Evolutionary conservation across 1,284 basidiomycete genomes (phyloP), one percentile per base, ranked within the genome.

Genomic region (Irpex rosettiformis): DNA sequence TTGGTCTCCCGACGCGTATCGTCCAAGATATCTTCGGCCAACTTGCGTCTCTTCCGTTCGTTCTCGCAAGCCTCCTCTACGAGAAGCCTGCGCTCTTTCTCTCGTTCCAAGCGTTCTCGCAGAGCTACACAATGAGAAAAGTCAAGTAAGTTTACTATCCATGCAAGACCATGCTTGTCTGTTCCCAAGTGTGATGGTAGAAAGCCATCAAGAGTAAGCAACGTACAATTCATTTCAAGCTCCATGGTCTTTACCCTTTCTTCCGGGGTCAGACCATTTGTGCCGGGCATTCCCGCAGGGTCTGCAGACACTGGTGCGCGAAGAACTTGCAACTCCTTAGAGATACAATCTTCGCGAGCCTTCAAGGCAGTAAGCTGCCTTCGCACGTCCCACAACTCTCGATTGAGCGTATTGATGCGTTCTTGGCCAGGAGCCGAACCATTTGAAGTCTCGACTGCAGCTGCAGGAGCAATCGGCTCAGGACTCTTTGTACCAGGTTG

Each of bases 1-100:
- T 60, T 66, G 52, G 71, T 72, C 65, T 82, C 80, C 58, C 70
- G 68, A 53, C 72, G 63, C 10, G 79, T 66, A 60, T 78, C 78
- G 53, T 69, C 67, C 57, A 79, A 58, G 16, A 69, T 58, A 8
- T 53, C 64, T 63, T 79, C 78, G 28, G 73, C 66, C 33, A 71
- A 69, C 43, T 64, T 55, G 22, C 75, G 69, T 47, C 64, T 64
- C 40, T 61, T 64, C 30, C 70, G 71, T 66, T 79, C 76, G 40
- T 68, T 67, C 33, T 65, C 65, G 30, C 77, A 64, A 33, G 62
- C 64, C 8, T 64, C 63, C 56, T 70, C 67, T n/a, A 63, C 63
- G 24, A 64, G 62, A 53, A 59, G 62, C 56, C 68, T 62, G 59
- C 62, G 57, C 33, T 56, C 49, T 29, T 52, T 57, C 45, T 61